Evolutionary conservation across 1,139 yeast genomes (phyloP), one percentile per base, ranked within the genome.

Genomic region (Yamadazyma triangularis): DNA sequence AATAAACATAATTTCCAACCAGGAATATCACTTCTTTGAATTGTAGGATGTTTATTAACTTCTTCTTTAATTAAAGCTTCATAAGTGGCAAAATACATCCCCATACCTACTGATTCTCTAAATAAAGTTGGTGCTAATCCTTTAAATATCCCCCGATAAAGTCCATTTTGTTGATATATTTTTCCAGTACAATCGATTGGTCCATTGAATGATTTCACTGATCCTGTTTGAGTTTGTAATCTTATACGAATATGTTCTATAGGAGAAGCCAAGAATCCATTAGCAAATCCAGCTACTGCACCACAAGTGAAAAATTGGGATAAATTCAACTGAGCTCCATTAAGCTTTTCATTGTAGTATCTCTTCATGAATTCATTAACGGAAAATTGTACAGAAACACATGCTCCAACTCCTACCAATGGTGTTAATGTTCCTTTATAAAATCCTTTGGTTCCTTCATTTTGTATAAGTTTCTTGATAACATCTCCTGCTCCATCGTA

Each of bases 291-390:
- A 25, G 95, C 95, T 11, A 82, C 87, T 2, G 81, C 79, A 48
- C 97, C 96, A 51, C 93, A 77, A 13, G 67, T 49, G 60, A 86
- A 87, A 47, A 77, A 87, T 52, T 88, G 93, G 13, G 54, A 36
- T 31, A 72, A 62, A 22, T 64, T 51, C 38, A 72, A 60, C 4
- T 70, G 60, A 22, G 56, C 54, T 29, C 79, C 68, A 25, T 57
- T 49, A 21, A 64, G 51, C 28, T 52, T 53, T 31, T 65, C 58
- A 35, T 60, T 65, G 50, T 79, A 84, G 40, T 68, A 58, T 47
- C 97, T 71, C 60, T 91, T 91, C 96, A 89, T 87, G 48, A 72
- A 85, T 55, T 91, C 97, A 52, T 89, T 89, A 24, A 87, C 95
- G 27, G 96, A 91, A 51, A 69, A 69, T 42, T 69, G 75, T 26